These are phyloP conservation scores for Paracoccidioides lutzii DNA, from an alignment of 2,329 filamentous ascomycete genomes.

Conservation along the genomic window DNA sequence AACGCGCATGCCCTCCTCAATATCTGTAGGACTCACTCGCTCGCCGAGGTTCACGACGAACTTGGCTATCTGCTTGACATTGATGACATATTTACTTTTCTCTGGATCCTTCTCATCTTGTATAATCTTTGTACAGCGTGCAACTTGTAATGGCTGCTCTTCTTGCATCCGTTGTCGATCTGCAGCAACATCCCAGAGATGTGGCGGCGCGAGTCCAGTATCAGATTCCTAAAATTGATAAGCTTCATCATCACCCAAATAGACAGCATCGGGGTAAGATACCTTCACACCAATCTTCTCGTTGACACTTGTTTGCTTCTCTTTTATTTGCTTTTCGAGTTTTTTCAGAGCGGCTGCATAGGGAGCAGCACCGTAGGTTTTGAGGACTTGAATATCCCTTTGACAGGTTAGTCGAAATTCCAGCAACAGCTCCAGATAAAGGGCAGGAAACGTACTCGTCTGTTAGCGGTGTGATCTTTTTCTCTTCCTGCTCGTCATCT, in stretches of 20 bases:
- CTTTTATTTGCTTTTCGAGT: slow-evolving; percentile 98
- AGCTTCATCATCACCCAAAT: background rate
- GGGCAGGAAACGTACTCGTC: slow-evolving; percentile 61
- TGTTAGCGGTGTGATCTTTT: slow-evolving; percentile 95
- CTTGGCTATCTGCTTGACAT: slow-evolving; percentile 99
- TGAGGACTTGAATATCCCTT: slow-evolving; percentile 97
- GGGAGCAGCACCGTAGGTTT: slow-evolving; percentile 94
- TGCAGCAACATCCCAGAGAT: slow-evolving; percentile 96
- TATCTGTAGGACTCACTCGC: slow-evolving; percentile 93
- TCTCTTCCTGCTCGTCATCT: slow-evolving; percentile 95
- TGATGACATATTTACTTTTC: slow-evolving; percentile 99
- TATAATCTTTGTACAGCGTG: slow-evolving; percentile 98
- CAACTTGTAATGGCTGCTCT: slow-evolving; percentile 94
- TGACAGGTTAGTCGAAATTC: slow-evolving; percentile 18
- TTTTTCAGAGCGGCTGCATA: slow-evolving; percentile 91
- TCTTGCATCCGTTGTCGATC: slow-evolving; percentile 97
- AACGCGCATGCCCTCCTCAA: slow-evolving; percentile 97
- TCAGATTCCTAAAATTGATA: slow-evolving; percentile 67
- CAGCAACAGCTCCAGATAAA: background rate
- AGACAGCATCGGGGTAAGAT: slow-evolving; percentile 1
- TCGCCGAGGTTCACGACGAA: slow-evolving; percentile 97
- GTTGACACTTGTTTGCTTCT: slow-evolving; percentile 94
- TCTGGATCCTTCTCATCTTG: slow-evolving; percentile 88
- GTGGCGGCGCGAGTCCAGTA: slow-evolving; percentile 91
- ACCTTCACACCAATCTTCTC: slow-evolving; percentile 74